A percentile compares a stretch with the other conserved stretches of the same genome.
These are phyloP conservation scores for Heritiera fomes DNA, from an alignment of 345 rosid genomes.

Conservation along the genomic window DNA sequence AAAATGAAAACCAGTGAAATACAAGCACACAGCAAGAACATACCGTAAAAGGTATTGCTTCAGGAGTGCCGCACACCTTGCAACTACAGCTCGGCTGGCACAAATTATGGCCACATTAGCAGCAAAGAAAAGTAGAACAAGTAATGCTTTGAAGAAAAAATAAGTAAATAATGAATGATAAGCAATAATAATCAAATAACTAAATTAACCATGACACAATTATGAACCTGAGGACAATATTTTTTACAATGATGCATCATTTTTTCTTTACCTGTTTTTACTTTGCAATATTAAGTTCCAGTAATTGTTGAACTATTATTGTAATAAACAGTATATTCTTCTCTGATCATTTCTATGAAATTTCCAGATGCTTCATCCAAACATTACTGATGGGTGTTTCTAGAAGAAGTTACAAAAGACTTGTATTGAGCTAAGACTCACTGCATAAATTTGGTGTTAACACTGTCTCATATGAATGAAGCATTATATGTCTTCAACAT, in stretches of 20 bases:
- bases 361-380: conserved; percentile 3
- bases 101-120: conserved; percentile 23
- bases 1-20: conserved; percentile 24
- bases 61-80: conserved; percentile 88
- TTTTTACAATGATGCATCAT: background rate
- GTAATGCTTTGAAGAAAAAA: background rate
- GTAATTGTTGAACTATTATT: background rate
- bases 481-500: background rate
- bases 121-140: conserved; percentile 19
- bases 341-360: background rate
- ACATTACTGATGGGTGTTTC: background rate
- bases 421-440: background rate
- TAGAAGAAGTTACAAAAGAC: background rate
- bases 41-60: conserved; percentile 92
- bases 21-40: conserved; percentile 23
- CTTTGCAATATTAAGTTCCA: conserved; percentile 1
- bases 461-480: background rate
- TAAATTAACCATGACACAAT: background rate
- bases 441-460: background rate
- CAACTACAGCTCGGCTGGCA: conserved; percentile 95
- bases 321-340: background rate
- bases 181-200: background rate
- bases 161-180: background rate
- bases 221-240: background rate
- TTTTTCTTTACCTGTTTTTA: background rate